Evolutionary conservation across 2,329 filamentous ascomycete genomes (phyloP).

Genomic region (Monilinia fructicola): DNA sequence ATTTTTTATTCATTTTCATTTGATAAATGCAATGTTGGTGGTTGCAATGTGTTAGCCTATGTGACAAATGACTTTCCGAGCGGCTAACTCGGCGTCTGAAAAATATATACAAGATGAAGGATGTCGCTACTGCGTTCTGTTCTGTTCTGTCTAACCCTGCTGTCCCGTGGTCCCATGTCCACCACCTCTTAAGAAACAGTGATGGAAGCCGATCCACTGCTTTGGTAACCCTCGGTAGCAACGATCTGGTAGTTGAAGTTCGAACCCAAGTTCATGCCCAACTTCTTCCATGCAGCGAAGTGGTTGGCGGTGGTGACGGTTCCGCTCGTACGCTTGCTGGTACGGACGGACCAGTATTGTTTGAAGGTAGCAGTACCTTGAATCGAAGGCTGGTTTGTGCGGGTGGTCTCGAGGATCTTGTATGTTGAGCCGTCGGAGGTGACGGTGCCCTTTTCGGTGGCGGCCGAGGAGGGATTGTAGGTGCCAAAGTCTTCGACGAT

Average conservation of each 20-base stretch:
- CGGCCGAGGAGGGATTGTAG: slow-evolving; percentile 51
- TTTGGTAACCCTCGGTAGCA: slow-evolving; percentile 29
- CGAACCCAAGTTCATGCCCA: slow-evolving; percentile 48
- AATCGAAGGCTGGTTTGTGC: slow-evolving; percentile 46
- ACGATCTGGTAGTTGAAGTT: slow-evolving; percentile 52
- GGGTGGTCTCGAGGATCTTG: slow-evolving; percentile 45
- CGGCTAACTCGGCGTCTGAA: background rate
- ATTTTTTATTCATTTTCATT: too few relatives aligned
- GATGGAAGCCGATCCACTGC: slow-evolving; percentile 23
- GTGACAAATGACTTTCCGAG: too few relatives aligned
- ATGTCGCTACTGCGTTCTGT: too few relatives aligned
- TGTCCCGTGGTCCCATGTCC: background rate
- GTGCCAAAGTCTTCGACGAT: slow-evolving; percentile 55
- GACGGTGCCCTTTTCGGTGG: slow-evolving; percentile 51
- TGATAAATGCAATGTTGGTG: too few relatives aligned
- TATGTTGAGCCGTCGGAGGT: slow-evolving; percentile 54
- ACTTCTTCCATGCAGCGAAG: slow-evolving; percentile 53
- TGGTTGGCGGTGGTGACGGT: slow-evolving; percentile 52
- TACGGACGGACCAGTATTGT: slow-evolving; percentile 55
- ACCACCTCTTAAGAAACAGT: slow-evolving; percentile 22
- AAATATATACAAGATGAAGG: slow-evolving; percentile 1
- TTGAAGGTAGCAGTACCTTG: slow-evolving; percentile 51
- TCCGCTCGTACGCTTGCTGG: slow-evolving; percentile 50
- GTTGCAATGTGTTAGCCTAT: too few relatives aligned
- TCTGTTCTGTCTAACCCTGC: too few relatives aligned